Evolutionary conservation across 1,284 basidiomycete species (phyloP).

Genomic region (Sporisorium scitamineum): DNA sequence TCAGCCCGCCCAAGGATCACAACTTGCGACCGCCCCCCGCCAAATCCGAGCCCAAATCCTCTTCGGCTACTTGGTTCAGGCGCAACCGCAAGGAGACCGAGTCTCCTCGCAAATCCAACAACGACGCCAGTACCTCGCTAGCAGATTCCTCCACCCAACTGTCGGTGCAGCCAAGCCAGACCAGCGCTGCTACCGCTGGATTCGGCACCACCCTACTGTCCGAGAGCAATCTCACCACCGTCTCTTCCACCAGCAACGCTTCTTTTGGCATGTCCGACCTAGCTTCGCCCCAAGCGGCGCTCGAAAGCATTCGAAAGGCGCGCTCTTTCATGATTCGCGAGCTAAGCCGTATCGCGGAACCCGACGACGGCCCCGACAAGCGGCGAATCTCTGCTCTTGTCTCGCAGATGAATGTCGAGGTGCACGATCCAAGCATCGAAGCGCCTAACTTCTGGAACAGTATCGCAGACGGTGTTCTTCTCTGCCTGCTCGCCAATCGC

Average conservation of each 20-base stretch:
- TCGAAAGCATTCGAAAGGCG: conserved; percentile 51
- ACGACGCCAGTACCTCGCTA: conserved; percentile 4
- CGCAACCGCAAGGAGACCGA: conserved; percentile 27
- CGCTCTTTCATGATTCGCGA: conserved; percentile 50
- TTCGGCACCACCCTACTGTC: conserved; percentile 37
- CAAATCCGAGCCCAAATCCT: conserved; percentile 16
- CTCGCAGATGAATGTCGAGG: conserved; percentile 25
- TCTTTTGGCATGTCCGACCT: conserved; percentile 50
- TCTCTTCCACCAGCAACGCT: conserved; percentile 24
- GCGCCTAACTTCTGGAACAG: conserved; percentile 51
- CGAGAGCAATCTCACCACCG: conserved; percentile 29
- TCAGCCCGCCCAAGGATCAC: conserved; percentile 21
- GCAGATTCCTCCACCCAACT: conserved; percentile 20
- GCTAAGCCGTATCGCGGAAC: conserved; percentile 28
- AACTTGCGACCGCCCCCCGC: conserved; percentile 11
- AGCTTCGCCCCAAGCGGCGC: conserved; percentile 36
- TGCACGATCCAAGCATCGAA: conserved; percentile 28
- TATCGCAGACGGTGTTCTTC: conserved; percentile 57
- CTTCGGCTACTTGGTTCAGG: conserved; percentile 25
- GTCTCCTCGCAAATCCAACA: conserved; percentile 6
- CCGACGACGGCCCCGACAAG: conserved; percentile 29
- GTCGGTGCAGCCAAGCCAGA: conserved; percentile 30
- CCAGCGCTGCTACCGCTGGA: conserved; percentile 33
- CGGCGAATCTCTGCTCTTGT: conserved; percentile 38
- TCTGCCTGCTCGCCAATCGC: conserved; percentile 54